Evolutionary conservation across 2,329 filamentous ascomycete species (phyloP).

Genomic region (Epichloe hybrida): DNA sequence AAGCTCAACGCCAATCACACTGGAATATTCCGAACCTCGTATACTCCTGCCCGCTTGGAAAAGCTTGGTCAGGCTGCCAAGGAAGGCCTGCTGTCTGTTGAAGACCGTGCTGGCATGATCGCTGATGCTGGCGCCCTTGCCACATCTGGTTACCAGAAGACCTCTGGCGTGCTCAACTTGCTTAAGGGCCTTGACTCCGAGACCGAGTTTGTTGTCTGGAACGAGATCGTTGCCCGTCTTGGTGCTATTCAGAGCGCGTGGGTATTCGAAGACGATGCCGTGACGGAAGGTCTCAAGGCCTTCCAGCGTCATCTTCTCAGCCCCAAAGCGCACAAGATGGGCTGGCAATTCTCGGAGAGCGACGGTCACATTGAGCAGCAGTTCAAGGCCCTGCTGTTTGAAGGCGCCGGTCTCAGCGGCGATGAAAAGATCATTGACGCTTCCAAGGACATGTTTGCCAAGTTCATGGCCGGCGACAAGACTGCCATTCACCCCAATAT

Average conservation of each 20-base stretch:
- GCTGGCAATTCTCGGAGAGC: constrained; percentile 73
- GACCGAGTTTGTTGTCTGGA: constrained; percentile 87
- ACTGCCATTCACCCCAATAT: constrained; percentile 85
- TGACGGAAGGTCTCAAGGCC: constrained; percentile 62
- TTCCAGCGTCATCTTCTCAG: constrained; percentile 72
- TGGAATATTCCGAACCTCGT: constrained; percentile 81
- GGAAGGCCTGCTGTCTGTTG: constrained; percentile 55
- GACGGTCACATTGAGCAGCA: constrained; percentile 88
- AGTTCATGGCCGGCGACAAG: constrained; percentile 67
- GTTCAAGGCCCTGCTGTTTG: constrained; percentile 87
- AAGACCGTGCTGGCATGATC: constrained; percentile 91
- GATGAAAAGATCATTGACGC: constrained; percentile 67
- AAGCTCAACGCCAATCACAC: constrained; percentile 95
- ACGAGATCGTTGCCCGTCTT: constrained; percentile 72
- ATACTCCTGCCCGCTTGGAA: constrained; percentile 66
- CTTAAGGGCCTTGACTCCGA: constrained; percentile 76
- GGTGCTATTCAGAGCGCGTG: constrained; percentile 70
- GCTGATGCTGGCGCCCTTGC: constrained; percentile 84
- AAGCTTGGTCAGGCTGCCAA: constrained; percentile 84
- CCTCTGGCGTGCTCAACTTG: constrained; percentile 73
- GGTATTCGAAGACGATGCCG: constrained; percentile 60
- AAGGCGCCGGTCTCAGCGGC: constrained; percentile 64
- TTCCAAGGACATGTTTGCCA: constrained; percentile 80
- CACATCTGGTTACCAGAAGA: constrained; percentile 84
- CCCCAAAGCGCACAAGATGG: constrained; percentile 70